Percentiles rank a stretch among this genome's conserved stretches.
These are phyloP conservation scores for Starmerella vitae DNA, from an alignment of 805 yeast genomes.

Conservation along the genomic window DNA sequence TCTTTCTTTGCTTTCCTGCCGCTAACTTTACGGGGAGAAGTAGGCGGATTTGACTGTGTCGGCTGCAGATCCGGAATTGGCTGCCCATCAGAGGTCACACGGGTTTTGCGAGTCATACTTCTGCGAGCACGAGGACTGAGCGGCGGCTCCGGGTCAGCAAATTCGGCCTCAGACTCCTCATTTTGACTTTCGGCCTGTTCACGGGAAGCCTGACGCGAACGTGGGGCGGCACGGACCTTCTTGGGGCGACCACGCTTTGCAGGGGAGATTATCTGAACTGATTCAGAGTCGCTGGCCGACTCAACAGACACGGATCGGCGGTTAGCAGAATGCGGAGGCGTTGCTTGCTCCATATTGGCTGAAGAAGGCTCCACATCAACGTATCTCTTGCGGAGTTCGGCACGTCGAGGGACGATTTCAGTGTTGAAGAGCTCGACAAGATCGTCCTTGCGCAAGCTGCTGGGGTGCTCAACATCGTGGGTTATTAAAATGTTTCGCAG, in stretches of 20 bases:
- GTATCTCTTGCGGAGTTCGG: conserved; percentile 29
- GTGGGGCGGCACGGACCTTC: not conserved
- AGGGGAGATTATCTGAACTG: not conserved
- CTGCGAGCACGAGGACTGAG: conserved; percentile 2
- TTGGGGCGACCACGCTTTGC: not conserved
- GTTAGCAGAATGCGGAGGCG: conserved; percentile 6
- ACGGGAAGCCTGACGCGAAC: not conserved
- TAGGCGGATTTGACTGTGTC: no score
- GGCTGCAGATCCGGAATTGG: no score
- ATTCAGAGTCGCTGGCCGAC: not conserved
- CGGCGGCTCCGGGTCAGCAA: not conserved
- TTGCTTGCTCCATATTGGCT: conserved; percentile 32
- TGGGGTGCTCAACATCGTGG: conserved; percentile 46
- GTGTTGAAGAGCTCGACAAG: conserved; percentile 48
- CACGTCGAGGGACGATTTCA: conserved; percentile 39
- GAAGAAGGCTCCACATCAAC: conserved; percentile 27
- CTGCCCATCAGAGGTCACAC: not conserved
- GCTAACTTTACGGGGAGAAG: no score
- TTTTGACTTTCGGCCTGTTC: not conserved
- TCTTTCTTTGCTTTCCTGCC: no score
- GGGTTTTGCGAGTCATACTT: not conserved
- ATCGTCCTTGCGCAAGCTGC: conserved; percentile 54
- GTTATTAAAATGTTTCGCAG: conserved; percentile 52
- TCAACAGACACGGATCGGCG: not conserved
- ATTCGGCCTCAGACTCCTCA: conserved; percentile 1